Evolutionary conservation across 2,329 filamentous ascomycete species (phyloP).

Genomic region (Phaeosphaeriaceae sp.): DNA sequence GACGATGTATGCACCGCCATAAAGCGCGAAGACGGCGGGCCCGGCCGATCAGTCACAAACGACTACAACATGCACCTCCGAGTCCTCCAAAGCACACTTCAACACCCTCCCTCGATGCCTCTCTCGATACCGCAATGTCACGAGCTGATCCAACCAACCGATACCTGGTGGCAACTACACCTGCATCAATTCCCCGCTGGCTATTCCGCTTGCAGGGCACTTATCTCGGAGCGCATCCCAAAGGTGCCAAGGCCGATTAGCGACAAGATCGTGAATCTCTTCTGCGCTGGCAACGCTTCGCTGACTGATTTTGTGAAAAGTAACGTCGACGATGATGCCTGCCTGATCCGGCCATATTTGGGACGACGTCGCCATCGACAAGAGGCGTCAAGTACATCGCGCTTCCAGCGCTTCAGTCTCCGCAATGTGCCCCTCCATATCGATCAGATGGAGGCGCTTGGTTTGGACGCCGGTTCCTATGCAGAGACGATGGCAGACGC

Average conservation of each 20-base stretch:
- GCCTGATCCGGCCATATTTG: constrained; percentile 58
- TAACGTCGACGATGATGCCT: constrained; percentile 48
- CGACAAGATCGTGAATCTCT: constrained; percentile 20
- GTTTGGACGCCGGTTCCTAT: constrained; percentile 46
- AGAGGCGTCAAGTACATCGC: constrained; percentile 6
- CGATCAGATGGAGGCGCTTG: constrained; percentile 57
- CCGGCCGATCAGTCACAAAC: constrained; percentile 21
- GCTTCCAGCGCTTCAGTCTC: constrained; percentile 48
- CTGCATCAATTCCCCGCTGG: constrained; percentile 15
- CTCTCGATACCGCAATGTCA: constrained; percentile 19
- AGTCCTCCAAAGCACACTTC: constrained; percentile 8
- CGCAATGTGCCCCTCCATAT: constrained; percentile 59
- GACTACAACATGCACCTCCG: constrained; percentile 23
- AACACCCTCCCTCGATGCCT: constrained; percentile 6
- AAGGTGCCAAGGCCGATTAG: constrained; percentile 14
- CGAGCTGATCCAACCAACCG: constrained; percentile 13
- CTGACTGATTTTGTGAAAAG: constrained; percentile 15
- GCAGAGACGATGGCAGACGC: constrained; percentile 57
- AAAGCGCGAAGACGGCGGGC: constrained; percentile 27
- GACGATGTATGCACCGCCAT: constrained; percentile 7
- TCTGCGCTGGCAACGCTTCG: constrained; percentile 12
- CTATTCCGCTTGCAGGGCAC: constrained; percentile 15
- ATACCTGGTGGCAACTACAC: constrained; percentile 9
- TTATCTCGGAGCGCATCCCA: constrained; percentile 15
- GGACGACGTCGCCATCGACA: constrained; percentile 38